Conservation (phyloP, 306 rosid species). For the Carpinus fangiana region DNA sequence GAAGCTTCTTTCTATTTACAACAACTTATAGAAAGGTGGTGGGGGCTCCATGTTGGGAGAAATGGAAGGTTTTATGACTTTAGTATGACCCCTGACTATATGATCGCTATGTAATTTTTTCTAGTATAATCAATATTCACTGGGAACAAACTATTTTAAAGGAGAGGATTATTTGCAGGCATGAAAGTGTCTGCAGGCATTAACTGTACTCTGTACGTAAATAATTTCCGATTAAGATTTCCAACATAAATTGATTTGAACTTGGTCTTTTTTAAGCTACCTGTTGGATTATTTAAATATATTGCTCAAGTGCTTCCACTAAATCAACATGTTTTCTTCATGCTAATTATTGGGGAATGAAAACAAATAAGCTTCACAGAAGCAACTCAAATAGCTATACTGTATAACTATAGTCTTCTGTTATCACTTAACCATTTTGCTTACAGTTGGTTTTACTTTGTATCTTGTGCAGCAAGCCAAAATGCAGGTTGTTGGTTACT, state of each 20-base stretch:
- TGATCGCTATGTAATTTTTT: no score
- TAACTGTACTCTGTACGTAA: neutral
- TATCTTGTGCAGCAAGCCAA: slow-evolving; percentile 56
- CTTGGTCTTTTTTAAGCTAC: neutral
- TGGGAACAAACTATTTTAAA: neutral
- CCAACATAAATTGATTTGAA: neutral
- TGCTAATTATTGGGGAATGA: neutral
- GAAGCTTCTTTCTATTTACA: neutral
- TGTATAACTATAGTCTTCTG: neutral
- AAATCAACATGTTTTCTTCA: neutral
- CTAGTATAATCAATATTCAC: neutral
- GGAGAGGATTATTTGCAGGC: neutral
- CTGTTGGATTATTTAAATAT: neutral
- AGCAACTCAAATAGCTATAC: neutral
- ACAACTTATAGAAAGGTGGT: neutral
- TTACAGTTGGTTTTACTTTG: slow-evolving; percentile 19
- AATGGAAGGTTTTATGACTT: neutral
- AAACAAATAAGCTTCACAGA: neutral
- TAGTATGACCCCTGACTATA: no score
- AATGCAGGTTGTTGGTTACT: slow-evolving; percentile 83
- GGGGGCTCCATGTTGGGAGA: neutral
- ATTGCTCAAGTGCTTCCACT: neutral
- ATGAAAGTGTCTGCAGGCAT: neutral
- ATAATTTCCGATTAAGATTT: neutral
- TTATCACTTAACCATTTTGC: neutral